phyloP scores from a whole-genome alignment of 768 basidiomycete species.

The Suillus plorans region DNA sequence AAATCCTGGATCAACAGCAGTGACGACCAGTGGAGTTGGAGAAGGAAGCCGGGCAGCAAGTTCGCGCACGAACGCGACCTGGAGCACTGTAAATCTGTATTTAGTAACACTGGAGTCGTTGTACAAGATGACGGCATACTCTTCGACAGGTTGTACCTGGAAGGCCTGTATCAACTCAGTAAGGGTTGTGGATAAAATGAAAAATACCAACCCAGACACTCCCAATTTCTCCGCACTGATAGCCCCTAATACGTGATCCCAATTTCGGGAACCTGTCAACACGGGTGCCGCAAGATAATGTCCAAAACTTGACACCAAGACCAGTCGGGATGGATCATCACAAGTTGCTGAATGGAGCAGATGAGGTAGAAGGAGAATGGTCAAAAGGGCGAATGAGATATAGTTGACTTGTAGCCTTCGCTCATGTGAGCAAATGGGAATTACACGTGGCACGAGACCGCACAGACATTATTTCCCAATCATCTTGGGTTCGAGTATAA shows the following conservation, averaged over 20 bases:
- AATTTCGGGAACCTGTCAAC: conserved; percentile 3
- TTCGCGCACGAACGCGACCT: conserved; percentile 34
- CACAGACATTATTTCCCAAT: conserved; percentile 46
- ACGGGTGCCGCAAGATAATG: background rate
- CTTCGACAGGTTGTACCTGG: background rate
- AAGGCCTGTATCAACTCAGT: background rate
- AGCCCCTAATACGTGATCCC: conserved; percentile 22
- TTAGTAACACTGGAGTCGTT: background rate
- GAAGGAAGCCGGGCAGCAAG: conserved; percentile 28
- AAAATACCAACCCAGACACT: conserved; percentile 13
- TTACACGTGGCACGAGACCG: background rate
- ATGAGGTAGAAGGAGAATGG: background rate
- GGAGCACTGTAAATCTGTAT: conserved; percentile 22
- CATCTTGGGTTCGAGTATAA: conserved; percentile 40
- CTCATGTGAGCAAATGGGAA: background rate
- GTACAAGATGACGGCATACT: background rate
- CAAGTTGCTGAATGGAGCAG: background rate
- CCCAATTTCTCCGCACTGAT: conserved; percentile 26
- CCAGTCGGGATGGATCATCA: background rate
- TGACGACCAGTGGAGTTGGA: conserved; percentile 21
- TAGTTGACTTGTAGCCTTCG: conserved; percentile 36
- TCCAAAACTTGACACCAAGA: background rate
- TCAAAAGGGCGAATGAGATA: conserved; percentile 18
- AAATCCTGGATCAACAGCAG: conserved; percentile 33
- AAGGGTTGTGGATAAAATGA: background rate